phyloP scores from a whole-genome alignment of 805 yeast genomes.

The Lachancea thermotolerans region DNA sequence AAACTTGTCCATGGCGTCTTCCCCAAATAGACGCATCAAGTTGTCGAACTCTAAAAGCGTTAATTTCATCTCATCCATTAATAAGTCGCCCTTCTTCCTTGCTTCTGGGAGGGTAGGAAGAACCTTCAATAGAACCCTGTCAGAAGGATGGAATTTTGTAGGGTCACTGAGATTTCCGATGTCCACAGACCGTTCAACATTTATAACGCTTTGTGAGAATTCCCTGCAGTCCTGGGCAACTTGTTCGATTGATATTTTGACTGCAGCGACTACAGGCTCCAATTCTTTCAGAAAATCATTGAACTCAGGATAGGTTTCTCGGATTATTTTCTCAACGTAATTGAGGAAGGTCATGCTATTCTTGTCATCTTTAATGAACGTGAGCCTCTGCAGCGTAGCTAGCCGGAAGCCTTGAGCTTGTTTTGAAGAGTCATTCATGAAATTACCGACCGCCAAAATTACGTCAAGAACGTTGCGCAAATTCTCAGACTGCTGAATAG shows the following conservation, averaged over 20 bases:
- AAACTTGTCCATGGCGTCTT: constrained; percentile 63
- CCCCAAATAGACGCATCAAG: constrained; percentile 85
- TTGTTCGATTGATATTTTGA: constrained; percentile 78
- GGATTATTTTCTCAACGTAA: constrained; percentile 82
- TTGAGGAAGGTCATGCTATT: constrained; percentile 87
- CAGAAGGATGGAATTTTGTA: constrained; percentile 67
- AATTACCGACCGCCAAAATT: constrained; percentile 88
- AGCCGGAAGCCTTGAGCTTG: constrained; percentile 91
- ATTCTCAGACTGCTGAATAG: constrained; percentile 57
- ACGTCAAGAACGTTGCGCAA: constrained; percentile 72
- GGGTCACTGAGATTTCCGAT: constrained; percentile 84
- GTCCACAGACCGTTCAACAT: constrained; percentile 66
- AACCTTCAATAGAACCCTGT: constrained; percentile 56
- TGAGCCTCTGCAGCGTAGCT: constrained; percentile 81
- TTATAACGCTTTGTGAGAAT: constrained; percentile 52
- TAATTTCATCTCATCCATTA: constrained; percentile 56
- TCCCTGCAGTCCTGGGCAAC: constrained; percentile 64
- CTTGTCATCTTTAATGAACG: constrained; percentile 82
- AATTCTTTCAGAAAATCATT: constrained; percentile 71
- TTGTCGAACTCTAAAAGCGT: constrained; percentile 60
- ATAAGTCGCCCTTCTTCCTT: constrained; percentile 54
- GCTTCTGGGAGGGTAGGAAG: constrained; percentile 70
- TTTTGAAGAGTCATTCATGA: constrained; percentile 88
- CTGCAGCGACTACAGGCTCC: constrained; percentile 47
- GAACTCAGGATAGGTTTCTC: constrained; percentile 76